Conservation (phyloP, 2,329 filamentous ascomycete genomes). For the Nakataea oryzae region DNA sequence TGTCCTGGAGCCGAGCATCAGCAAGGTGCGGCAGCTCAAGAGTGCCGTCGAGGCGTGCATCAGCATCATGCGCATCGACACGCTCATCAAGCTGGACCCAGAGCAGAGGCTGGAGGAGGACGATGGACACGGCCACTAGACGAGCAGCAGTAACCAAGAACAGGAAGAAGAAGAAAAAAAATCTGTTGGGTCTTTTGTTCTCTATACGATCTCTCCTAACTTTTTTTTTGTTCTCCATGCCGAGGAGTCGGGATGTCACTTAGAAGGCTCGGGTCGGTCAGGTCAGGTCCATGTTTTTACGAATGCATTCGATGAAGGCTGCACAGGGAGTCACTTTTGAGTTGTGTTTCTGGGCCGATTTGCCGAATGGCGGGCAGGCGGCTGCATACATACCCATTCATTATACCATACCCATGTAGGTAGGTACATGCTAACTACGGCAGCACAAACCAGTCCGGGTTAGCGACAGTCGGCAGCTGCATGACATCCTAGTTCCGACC, state of each 20-base stretch:
- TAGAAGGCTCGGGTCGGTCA: not conserved
- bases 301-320: not conserved
- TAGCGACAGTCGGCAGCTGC: not conserved
- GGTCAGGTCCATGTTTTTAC: not conserved
- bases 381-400: no score
- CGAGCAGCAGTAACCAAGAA: no score
- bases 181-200: not conserved
- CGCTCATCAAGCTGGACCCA: constrained; percentile 93
- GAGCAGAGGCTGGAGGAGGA: constrained; percentile 67
- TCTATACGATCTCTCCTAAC: not conserved
- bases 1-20: constrained; percentile 93
- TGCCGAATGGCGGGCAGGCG: no score
- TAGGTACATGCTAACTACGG: not conserved
- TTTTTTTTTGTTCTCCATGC: not conserved
- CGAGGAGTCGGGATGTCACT: not conserved
- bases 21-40: constrained; percentile 97
- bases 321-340: no score
- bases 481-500: not conserved
- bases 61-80: constrained; percentile 98
- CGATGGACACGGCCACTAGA: constrained; percentile 77
- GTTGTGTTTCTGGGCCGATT: no score
- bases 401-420: no score
- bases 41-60: constrained; percentile 97
- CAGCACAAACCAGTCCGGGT: not conserved
- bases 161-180: not conserved